Evolutionary conservation across 768 basidiomycete genomes (phyloP), one percentile per base, ranked within the genome.

Genomic region (Mycena chlorophos): DNA sequence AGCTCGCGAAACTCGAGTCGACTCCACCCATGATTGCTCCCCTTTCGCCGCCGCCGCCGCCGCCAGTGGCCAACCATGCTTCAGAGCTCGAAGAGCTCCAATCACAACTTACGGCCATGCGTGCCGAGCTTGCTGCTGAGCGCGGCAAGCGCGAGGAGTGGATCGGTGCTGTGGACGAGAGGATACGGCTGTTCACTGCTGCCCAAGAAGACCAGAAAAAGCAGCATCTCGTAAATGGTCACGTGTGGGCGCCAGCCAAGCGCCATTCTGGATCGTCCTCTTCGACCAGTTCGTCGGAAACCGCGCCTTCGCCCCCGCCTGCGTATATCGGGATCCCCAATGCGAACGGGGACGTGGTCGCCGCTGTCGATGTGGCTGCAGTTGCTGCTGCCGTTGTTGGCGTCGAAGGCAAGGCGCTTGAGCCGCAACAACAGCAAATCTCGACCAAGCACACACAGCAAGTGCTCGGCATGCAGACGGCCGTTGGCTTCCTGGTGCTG

Each of bases 1-100:
- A 91, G 63, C 85, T 94, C 2, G 69, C 66, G 4, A 63, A 75
- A 1, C 72, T 94, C 23, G 91, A 94, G 69, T 78, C 73, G 20
- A 68, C 83, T n/a, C 79, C 90, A 0, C 71, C 67, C 12, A 13
- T 5, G 4, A 8, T 12, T 5, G 23, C 45, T 23, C 10, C 40
- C 12, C 14, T 19, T 43, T 13, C 45, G 22, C 45, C 47, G 20
- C 51, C 45, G 16, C 17, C 43, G 3, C 17, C 31, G 13, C 27
- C 37, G 38, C 22, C 52, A 12, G 28, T 42, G 19, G n/a, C 34
- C 48, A 28, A 28, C 23, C 5, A 39, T 47, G 17, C 17, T 2
- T 50, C 38, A 19, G 51, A 55, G 5, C 22, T 52, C 31, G 47
- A 51, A 17, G 58, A 52, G 2, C 42, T 52, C 39, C 51, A 52